Evolutionary conservation across 1,284 basidiomycete genomes (phyloP), one percentile per base, ranked within the genome.

Genomic region (Mixia osmundae): DNA sequence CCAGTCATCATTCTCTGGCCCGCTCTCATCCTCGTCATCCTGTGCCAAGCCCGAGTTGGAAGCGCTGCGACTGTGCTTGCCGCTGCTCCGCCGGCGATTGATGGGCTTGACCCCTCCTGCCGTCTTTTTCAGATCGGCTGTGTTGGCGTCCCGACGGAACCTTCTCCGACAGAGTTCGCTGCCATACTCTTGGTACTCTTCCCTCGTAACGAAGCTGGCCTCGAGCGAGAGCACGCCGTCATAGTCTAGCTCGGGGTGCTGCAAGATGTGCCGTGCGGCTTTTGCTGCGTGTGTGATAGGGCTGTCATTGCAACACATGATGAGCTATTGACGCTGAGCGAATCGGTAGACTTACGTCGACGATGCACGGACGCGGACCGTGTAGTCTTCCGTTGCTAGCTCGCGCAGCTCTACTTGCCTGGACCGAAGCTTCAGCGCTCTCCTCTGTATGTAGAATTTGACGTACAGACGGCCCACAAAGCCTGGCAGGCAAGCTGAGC

Each of bases 181-280:
- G 24, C 82, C 82, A 43, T 64, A 66, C 56, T 87, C 82, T 37
- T 68, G 60, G 57, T 83, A 89, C 51, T 87, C 79, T 35, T 67
- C 67, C 25, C 74, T 62, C 3, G 77, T 78, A 46, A 85, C 68
- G 28, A 48, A 42, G 9, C 32, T 21, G 2, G 26, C 25, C 25
- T 20, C 28, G 10, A 31, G 7, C 4, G 20, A 14, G 1, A 10
- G 64, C 59, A 35, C 59, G 56, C 30, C 63, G 57, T 2, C 57
- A 42, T 48, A 74, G 70, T 57, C n/a, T 24, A 38, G 54, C 33
- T 61, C 59, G 11, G 69, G 60, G 28, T 61, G 61, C 35, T 55
- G 57, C 27, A 69, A 66, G 45, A 80, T 67, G 7, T 61, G 57
- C 37, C n/a, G n/a, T n/a, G n/a, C n/a, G n/a, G n/a, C n/a, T n/a